These are phyloP conservation scores for Colletotrichum endophyticum DNA, from an alignment of 2,329 filamentous ascomycete genomes.

Conservation along the genomic window DNA sequence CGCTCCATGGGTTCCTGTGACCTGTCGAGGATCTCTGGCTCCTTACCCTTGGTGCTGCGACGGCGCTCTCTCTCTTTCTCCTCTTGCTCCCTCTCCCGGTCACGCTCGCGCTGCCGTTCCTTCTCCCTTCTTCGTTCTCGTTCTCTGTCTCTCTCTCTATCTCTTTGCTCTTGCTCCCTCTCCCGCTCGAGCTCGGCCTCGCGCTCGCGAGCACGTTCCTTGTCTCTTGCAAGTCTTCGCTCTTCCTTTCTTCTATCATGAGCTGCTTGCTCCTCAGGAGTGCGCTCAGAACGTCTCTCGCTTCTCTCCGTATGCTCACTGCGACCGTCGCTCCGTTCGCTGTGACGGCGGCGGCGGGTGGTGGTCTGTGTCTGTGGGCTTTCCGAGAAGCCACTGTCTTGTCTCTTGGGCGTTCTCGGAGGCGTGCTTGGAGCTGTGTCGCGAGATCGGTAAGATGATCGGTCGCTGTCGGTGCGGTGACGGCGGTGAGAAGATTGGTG, in stretches of 20 bases:
- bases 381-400: constrained; percentile 53
- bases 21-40: constrained; percentile 24
- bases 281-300: constrained; percentile 34
- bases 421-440: constrained; percentile 34
- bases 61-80: not conserved
- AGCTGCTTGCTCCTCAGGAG: constrained; percentile 53
- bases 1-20: constrained; percentile 21
- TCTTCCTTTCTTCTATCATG: constrained; percentile 56
- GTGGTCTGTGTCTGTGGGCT: constrained; percentile 27
- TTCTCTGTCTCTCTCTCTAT: constrained; percentile 6
- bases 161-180: not conserved
- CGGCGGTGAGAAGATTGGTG: constrained; percentile 27
- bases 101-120: constrained; percentile 23
- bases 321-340: not conserved
- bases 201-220: constrained; percentile 16
- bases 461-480: constrained; percentile 42
- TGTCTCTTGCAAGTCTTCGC: constrained; percentile 32
- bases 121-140: not conserved
- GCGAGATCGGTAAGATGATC: constrained; percentile 31
- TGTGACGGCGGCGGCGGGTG: constrained; percentile 1
- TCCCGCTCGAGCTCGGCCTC: constrained; percentile 15
- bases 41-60: constrained; percentile 37
- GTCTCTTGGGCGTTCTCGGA: constrained; percentile 44
- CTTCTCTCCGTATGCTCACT: constrained; percentile 9
- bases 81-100: constrained; percentile 1